Evolutionary conservation across 2,329 filamentous ascomycete genomes (phyloP).

Genomic region (Stachybotrys chlorohalonatus): DNA sequence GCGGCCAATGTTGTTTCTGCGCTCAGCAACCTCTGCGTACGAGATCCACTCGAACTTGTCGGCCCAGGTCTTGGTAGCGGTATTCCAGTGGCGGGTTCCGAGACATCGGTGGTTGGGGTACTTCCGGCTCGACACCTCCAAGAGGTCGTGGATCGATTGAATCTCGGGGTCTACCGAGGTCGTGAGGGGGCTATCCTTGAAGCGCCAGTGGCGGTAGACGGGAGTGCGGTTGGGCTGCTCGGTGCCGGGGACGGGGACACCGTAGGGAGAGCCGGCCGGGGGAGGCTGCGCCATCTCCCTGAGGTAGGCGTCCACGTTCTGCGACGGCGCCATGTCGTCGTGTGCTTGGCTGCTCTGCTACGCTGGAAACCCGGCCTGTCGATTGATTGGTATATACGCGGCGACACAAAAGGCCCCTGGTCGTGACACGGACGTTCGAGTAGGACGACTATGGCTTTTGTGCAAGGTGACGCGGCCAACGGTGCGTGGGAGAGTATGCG

Average conservation of each 20-base stretch:
- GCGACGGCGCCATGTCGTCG: conserved; percentile 21
- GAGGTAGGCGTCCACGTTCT: conserved; percentile 29
- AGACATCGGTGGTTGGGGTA: conserved; percentile 64
- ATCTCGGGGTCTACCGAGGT: conserved; percentile 62
- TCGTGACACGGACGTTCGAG: neutral
- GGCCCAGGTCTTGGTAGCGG: conserved; percentile 60
- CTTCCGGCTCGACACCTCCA: conserved; percentile 58
- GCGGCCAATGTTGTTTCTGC: conserved; percentile 76
- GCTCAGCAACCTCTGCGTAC: conserved; percentile 68
- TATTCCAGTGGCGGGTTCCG: conserved; percentile 72
- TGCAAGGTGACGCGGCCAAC: neutral
- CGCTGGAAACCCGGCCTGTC: neutral
- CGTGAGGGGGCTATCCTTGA: conserved; percentile 61
- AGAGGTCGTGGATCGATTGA: conserved; percentile 69
- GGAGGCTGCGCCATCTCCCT: conserved; percentile 52
- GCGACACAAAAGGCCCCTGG: neutral
- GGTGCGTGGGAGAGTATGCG: too few relatives aligned
- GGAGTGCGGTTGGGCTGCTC: conserved; percentile 62
- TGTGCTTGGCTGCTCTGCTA: neutral
- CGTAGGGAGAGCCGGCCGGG: conserved; percentile 68
- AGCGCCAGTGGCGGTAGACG: conserved; percentile 78
- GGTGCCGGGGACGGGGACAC: conserved; percentile 66
- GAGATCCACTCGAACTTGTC: conserved; percentile 76
- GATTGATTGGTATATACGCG: neutral
- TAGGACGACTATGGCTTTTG: neutral